Evolutionary conservation across 2,329 filamentous ascomycete genomes (phyloP).

Genomic region (Remersonia thermophila): DNA sequence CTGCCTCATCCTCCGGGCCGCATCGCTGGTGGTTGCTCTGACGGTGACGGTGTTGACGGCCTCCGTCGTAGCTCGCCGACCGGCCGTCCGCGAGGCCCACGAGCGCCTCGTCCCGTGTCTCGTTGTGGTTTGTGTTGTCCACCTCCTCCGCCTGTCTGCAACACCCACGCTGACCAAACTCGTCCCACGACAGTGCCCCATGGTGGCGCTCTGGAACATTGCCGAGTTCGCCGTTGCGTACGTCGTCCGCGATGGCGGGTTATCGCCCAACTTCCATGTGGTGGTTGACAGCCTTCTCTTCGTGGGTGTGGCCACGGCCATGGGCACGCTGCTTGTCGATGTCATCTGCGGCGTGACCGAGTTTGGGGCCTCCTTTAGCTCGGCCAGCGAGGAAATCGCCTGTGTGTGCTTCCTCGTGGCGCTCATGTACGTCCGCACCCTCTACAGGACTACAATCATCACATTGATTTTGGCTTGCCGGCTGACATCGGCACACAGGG

Average conservation of each 20-base stretch:
- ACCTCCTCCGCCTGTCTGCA: not conserved
- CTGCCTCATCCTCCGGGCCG: conserved; percentile 6
- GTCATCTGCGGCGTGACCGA: conserved; percentile 9
- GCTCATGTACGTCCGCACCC: conserved; percentile 7
- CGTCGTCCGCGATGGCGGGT: conserved; percentile 5
- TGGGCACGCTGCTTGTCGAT: conserved; percentile 9
- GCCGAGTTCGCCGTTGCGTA: conserved; percentile 9
- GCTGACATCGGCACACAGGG: conserved; percentile 1
- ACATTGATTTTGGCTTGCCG: not conserved
- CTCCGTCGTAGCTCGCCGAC: not conserved
- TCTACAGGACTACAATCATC: not conserved
- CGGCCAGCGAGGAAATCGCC: conserved; percentile 6
- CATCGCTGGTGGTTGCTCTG: conserved; percentile 6
- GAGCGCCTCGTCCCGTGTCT: conserved; percentile 6
- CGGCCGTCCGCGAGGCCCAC: not conserved
- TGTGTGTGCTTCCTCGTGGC: conserved; percentile 6
- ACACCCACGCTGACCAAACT: not conserved
- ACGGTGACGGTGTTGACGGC: conserved; percentile 3
- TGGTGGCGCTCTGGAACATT: conserved; percentile 8
- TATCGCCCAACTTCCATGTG: conserved; percentile 9
- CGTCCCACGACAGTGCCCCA: conserved; percentile 5
- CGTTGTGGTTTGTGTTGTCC: conserved; percentile 6
- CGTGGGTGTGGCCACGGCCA: conserved; percentile 2
- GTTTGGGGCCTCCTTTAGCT: not conserved
- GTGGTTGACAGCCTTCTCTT: conserved; percentile 9